Conservation (phyloP, 192 early-diverging fungal genomes). For the Linnemannia exigua region DNA sequence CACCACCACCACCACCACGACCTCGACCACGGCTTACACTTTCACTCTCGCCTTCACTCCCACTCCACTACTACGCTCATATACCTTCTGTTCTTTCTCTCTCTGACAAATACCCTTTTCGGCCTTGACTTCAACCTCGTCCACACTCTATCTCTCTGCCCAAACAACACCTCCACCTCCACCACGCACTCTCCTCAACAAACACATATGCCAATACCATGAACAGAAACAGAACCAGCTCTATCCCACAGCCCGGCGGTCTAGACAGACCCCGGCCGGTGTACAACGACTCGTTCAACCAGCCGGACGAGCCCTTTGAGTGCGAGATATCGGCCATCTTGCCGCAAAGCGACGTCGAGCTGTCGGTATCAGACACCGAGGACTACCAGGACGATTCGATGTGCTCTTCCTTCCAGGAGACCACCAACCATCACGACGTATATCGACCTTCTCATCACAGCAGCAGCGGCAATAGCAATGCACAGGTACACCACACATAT, state of each 20-base stretch:
- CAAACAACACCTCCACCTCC: background rate
- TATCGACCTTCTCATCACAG: slow-evolving; percentile 4
- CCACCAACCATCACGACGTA: background rate
- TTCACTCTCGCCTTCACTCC: background rate
- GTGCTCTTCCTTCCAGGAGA: background rate
- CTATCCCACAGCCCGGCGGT: slow-evolving; percentile 5
- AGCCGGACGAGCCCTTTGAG: slow-evolving; percentile 51
- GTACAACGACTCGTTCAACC: slow-evolving; percentile 53
- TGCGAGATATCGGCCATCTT: slow-evolving; percentile 46
- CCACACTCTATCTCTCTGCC: background rate
- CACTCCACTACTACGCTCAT: background rate
- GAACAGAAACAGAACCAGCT: background rate
- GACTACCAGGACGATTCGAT: slow-evolving; percentile 16
- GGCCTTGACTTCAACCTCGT: no score
- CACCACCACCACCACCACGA: background rate
- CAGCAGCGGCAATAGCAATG: background rate
- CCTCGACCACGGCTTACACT: background rate
- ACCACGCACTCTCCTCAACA: background rate
- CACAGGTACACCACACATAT: no score
- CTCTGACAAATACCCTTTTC: no score
- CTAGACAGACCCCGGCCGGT: slow-evolving; percentile 5
- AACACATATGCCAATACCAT: slow-evolving; percentile 4
- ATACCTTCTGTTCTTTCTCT: no score
- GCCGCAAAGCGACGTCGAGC: slow-evolving; percentile 4
- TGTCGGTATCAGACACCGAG: slow-evolving; percentile 35